phyloP scores from a whole-genome alignment of 371 early-diverging fungal genomes.

The Circinella minor region DNA sequence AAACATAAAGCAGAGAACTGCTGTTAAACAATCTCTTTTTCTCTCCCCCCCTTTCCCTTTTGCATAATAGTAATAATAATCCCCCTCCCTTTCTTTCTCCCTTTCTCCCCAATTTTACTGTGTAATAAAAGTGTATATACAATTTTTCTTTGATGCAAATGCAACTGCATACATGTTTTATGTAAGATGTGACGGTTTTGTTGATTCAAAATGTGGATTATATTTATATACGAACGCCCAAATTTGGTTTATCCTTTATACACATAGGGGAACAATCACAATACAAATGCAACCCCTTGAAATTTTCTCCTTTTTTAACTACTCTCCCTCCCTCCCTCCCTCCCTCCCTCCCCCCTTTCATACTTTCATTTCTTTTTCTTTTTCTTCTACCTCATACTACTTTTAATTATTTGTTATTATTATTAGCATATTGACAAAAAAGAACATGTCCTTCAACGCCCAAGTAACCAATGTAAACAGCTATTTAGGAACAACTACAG shows the following conservation, averaged over 20 bases:
- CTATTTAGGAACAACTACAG: constrained; percentile 65
- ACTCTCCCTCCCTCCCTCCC: background rate
- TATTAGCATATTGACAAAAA: background rate
- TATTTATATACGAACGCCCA: too few species aligned
- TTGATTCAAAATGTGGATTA: too few species aligned
- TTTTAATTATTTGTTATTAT: background rate
- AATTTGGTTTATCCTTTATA: too few species aligned
- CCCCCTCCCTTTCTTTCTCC: background rate
- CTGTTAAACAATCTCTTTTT: background rate
- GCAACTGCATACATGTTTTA: background rate
- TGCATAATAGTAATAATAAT: background rate
- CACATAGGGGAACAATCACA: too few species aligned
- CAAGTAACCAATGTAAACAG: constrained; percentile 22
- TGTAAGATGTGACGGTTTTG: too few species aligned
- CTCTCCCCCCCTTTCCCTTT: background rate
- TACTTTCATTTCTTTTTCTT: background rate
- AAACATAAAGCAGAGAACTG: background rate
- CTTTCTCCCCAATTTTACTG: too few species aligned
- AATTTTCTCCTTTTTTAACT: background rate
- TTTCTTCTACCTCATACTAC: background rate
- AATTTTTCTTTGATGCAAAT: too few species aligned
- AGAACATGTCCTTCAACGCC: constrained; percentile 2
- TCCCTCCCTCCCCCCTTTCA: background rate
- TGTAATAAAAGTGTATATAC: too few species aligned
- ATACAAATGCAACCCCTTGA: background rate